These are phyloP conservation scores for Debaryomycetaceae sp. DNA, from an alignment of 1,139 yeast genomes.

Conservation along the genomic window DNA sequence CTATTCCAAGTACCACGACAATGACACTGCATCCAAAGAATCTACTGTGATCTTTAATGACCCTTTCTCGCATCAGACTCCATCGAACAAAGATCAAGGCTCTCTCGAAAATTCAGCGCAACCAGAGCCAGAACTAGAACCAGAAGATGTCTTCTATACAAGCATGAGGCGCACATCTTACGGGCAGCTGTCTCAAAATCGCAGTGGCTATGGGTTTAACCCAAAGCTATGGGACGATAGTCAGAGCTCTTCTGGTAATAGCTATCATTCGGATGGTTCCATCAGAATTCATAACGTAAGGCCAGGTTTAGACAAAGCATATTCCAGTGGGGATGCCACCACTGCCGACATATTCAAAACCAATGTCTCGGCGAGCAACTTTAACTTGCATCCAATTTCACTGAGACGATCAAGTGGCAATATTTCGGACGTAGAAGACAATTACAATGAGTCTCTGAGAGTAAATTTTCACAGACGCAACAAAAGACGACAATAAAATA, in stretches of 20 bases:
- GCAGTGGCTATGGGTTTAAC: neutral
- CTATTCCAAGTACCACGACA: neutral
- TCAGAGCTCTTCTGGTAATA: neutral
- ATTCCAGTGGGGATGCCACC: too few relatives aligned
- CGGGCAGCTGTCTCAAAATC: neutral
- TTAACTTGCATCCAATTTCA: constrained; percentile 1
- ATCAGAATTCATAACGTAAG: neutral
- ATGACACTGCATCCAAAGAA: neutral
- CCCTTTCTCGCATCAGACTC: neutral
- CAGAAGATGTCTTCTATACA: too few relatives aligned
- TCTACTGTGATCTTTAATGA: neutral
- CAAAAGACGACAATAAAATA: neutral
- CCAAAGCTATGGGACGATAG: neutral
- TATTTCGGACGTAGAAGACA: constrained; percentile 15
- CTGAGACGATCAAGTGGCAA: constrained; percentile 16
- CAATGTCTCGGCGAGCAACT: too few relatives aligned
- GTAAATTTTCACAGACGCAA: neutral
- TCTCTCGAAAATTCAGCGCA: too few relatives aligned
- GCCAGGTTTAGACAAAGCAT: too few relatives aligned
- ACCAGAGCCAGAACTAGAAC: too few relatives aligned
- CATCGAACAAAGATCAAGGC: neutral
- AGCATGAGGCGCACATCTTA: too few relatives aligned
- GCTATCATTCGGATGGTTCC: neutral
- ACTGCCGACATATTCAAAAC: too few relatives aligned
- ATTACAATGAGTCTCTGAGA: neutral